A percentile compares a stretch with the other conserved stretches of the same genome.
phyloP scores from a whole-genome alignment of 257 asterid genomes.

The Ilex aquifolium region DNA sequence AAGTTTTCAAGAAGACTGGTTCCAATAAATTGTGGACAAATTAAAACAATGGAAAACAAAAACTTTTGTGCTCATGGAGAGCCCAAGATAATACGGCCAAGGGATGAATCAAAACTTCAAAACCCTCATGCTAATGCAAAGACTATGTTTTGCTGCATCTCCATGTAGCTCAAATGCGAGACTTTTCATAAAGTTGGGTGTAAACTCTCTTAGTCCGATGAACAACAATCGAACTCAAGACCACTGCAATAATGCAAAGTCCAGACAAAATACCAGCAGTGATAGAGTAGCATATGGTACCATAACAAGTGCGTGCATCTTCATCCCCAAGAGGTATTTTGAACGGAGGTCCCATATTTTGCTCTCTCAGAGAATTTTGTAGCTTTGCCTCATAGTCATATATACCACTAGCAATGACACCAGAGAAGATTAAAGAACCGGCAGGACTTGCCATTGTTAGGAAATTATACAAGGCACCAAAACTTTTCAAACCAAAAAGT shows the following conservation, averaged over 20 bases:
- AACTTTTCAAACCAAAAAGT: slow-evolving; percentile 39
- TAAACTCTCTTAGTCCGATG: slow-evolving; percentile 39
- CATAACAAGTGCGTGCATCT: slow-evolving; percentile 27
- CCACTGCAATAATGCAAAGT: slow-evolving; percentile 31
- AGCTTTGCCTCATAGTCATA: slow-evolving; percentile 78
- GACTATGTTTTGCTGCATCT: background rate
- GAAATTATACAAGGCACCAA: slow-evolving; percentile 62
- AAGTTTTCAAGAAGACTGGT: no score
- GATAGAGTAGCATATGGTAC: slow-evolving; percentile 33
- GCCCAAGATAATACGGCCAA: no score
- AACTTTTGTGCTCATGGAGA: no score
- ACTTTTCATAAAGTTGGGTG: slow-evolving; percentile 26
- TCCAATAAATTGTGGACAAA: no score
- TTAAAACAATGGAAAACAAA: no score
- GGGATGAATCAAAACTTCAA: no score
- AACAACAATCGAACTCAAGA: slow-evolving; percentile 33
- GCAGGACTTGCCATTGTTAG: slow-evolving; percentile 81
- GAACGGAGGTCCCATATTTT: background rate
- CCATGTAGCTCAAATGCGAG: slow-evolving; percentile 14
- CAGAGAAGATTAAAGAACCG: slow-evolving; percentile 74
- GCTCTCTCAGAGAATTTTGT: slow-evolving; percentile 22
- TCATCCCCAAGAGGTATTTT: slow-evolving; percentile 11
- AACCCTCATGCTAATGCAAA: background rate
- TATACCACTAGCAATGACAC: slow-evolving; percentile 75
- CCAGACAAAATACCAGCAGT: slow-evolving; percentile 40